Percentiles rank a stretch among this genome's conserved stretches.
phyloP scores from a whole-genome alignment of 2,329 filamentous ascomycete genomes.

The Cladosporium cucumerinum region DNA sequence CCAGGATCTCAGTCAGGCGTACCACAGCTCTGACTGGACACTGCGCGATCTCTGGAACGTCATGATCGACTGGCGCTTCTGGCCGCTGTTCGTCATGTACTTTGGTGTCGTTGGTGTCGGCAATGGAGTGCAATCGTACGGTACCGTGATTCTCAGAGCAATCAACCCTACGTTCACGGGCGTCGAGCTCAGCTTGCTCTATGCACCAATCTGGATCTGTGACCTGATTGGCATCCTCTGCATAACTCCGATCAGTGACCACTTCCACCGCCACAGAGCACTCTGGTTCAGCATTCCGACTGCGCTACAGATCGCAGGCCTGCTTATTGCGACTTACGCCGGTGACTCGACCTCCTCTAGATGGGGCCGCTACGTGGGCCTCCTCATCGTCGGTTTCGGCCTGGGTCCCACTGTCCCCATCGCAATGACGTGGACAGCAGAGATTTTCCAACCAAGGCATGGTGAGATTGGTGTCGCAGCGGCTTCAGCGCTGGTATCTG shows the following conservation, averaged over 20 bases:
- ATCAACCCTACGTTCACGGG: slow-evolving; percentile 72
- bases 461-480: slow-evolving; percentile 88
- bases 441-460: slow-evolving; percentile 85
- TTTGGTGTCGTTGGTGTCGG: slow-evolving; percentile 92
- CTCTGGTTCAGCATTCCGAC: slow-evolving; percentile 76
- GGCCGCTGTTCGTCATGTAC: slow-evolving; percentile 86
- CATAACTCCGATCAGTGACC: slow-evolving; percentile 79
- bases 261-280: slow-evolving; percentile 76
- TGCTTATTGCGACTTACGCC: slow-evolving; percentile 77
- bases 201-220: slow-evolving; percentile 83
- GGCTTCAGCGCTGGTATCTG: slow-evolving; percentile 79
- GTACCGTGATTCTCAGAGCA: slow-evolving; percentile 76
- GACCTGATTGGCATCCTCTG: slow-evolving; percentile 84
- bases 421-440: slow-evolving; percentile 89
- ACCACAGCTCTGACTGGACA: slow-evolving; percentile 71
- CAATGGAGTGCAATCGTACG: slow-evolving; percentile 85
- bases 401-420: slow-evolving; percentile 88
- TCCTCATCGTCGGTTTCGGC: slow-evolving; percentile 87
- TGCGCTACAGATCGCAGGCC: slow-evolving; percentile 75
- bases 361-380: slow-evolving; percentile 82
- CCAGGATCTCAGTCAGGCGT: slow-evolving; percentile 74
- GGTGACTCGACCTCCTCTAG: slow-evolving; percentile 53
- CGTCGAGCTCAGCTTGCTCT: slow-evolving; percentile 75
- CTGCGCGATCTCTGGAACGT: slow-evolving; percentile 67
- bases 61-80: slow-evolving; percentile 80